Evolutionary conservation across 1,284 basidiomycete species (phyloP).

Genomic region (Fomitopsis pinicola): DNA sequence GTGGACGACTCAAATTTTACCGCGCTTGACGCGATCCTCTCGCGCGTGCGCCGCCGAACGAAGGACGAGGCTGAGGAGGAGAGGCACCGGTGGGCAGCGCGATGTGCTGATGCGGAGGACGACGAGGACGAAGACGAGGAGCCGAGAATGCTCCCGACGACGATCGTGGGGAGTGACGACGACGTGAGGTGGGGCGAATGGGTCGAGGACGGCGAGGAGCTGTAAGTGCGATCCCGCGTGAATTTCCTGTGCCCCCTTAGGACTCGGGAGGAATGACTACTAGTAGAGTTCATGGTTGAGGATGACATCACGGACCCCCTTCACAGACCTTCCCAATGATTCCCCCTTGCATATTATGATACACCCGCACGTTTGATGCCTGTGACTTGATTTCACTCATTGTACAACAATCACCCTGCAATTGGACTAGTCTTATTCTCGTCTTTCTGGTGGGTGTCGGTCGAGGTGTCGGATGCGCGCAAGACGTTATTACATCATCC

Average conservation of each 20-base stretch:
- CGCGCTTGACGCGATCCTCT: slow-evolving; percentile 78
- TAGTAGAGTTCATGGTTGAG: background rate
- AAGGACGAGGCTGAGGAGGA: slow-evolving; percentile 36
- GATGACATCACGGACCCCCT: background rate
- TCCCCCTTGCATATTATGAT: slow-evolving; percentile 2
- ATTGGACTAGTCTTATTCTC: background rate
- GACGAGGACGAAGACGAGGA: slow-evolving; percentile 14
- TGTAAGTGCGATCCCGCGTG: background rate
- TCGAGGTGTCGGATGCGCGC: too few species aligned
- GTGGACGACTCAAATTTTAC: slow-evolving; percentile 76
- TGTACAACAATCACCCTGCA: background rate
- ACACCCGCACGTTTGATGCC: background rate
- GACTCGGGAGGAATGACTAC: background rate
- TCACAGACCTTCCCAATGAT: background rate
- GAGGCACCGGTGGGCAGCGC: slow-evolving; percentile 9
- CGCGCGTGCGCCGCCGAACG: slow-evolving; percentile 67
- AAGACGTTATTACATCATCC: too few species aligned
- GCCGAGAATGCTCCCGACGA: slow-evolving; percentile 12
- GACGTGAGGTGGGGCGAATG: slow-evolving; percentile 28
- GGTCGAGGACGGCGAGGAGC: slow-evolving; percentile 16
- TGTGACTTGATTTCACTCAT: background rate
- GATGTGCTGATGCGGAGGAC: slow-evolving; percentile 5
- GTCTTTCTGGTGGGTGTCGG: background rate
- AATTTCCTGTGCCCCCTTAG: background rate
- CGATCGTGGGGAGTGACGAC: slow-evolving; percentile 10